Evolutionary conservation across 129 eudicot genomes (phyloP).

Genomic region (Flaveria linearis): DNA sequence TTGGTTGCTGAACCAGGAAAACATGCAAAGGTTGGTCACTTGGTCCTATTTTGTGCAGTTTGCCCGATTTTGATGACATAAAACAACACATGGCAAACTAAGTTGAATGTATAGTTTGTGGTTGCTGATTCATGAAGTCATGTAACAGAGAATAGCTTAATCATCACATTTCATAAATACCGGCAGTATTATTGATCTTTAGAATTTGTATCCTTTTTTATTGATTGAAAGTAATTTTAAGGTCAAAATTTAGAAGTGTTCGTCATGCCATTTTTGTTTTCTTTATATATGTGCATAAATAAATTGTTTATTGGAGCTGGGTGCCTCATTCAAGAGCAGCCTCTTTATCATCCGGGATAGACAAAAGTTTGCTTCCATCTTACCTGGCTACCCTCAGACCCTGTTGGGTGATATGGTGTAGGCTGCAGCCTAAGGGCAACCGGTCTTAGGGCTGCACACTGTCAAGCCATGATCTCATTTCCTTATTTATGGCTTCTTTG

Average conservation of each 20-base stretch:
- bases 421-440: too few species aligned
- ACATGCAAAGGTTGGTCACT: neutral
- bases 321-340: too few species aligned
- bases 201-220: too few species aligned
- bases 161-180: neutral
- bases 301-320: neutral
- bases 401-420: too few species aligned
- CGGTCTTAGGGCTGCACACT: too few species aligned
- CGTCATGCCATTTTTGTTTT: neutral
- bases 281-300: neutral
- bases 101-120: constrained; percentile 5
- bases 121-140: constrained; percentile 18
- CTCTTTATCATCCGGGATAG: too few species aligned
- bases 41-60: neutral
- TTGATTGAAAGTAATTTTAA: too few species aligned
- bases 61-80: neutral
- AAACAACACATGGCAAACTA: neutral
- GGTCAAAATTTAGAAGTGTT: neutral
- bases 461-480: too few species aligned
- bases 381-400: too few species aligned
- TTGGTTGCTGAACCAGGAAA: neutral
- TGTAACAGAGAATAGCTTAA: constrained; percentile 3
- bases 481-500: too few species aligned
- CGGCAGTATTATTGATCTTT: neutral
- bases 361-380: too few species aligned